Evolutionary conservation across 768 basidiomycete species (phyloP).

Genomic region (Saitozyma sp.): DNA sequence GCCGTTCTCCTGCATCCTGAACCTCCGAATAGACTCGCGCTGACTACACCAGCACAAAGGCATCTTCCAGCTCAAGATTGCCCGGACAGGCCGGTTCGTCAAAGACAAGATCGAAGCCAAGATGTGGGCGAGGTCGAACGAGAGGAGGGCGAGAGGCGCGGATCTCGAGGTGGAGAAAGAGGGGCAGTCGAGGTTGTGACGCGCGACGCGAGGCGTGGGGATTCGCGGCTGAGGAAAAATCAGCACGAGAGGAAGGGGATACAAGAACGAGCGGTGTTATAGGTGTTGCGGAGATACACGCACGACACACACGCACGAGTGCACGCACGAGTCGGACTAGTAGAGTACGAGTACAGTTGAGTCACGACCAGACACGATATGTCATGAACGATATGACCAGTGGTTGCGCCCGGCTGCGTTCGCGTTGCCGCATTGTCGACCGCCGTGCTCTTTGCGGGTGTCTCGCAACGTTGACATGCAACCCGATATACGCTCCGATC

Average conservation of each 20-base stretch:
- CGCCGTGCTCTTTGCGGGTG: no score
- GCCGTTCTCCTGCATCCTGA: no score
- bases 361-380: not conserved
- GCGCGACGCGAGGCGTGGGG: not conserved
- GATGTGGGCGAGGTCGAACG: slow-evolving; percentile 25
- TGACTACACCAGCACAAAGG: slow-evolving; percentile 59
- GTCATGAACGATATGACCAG: slow-evolving; percentile 2
- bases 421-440: no score
- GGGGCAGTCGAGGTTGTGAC: slow-evolving; percentile 41
- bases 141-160: slow-evolving; percentile 25
- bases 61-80: slow-evolving; percentile 64
- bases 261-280: no score
- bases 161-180: slow-evolving; percentile 47
- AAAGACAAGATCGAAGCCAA: slow-evolving; percentile 59
- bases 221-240: no score
- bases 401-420: not conserved
- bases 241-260: no score
- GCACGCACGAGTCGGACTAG: no score
- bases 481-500: no score
- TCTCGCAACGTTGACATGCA: no score
- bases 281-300: slow-evolving; percentile 1
- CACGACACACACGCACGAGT: no score
- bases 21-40: not conserved
- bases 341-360: no score
- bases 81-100: slow-evolving; percentile 62